These are phyloP conservation scores for Ustilago lituana DNA, from an alignment of 1,284 basidiomycete species.

Conservation along the genomic window DNA sequence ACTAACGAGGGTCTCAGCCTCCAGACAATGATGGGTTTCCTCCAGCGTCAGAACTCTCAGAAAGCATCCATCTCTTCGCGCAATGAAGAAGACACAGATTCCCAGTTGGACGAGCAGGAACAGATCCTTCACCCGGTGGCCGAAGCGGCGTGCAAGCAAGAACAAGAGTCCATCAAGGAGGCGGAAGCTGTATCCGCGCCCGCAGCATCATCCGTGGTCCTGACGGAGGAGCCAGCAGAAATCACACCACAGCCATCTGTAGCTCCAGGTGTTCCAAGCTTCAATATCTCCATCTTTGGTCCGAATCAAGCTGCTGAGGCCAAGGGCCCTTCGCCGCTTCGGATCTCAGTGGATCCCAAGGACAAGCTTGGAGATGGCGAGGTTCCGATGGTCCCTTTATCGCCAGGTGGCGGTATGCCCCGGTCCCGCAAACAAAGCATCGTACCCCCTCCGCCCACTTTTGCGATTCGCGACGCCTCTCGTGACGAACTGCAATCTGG, in stretches of 20 bases:
- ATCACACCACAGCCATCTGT: constrained; percentile 3
- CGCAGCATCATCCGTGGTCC: not conserved
- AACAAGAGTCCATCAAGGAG: not conserved
- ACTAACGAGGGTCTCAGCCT: constrained; percentile 26
- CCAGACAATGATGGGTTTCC: constrained; percentile 43
- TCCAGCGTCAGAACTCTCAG: constrained; percentile 24
- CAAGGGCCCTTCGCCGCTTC: not conserved
- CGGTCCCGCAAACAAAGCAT: constrained; percentile 36
- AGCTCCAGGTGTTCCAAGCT: constrained; percentile 17
- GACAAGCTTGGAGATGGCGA: not conserved
- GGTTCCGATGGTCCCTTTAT: not conserved
- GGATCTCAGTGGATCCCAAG: not conserved
- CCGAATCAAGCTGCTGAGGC: constrained; percentile 10
- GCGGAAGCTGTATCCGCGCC: not conserved
- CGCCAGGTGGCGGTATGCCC: not conserved
- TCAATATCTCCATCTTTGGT: constrained; percentile 29
- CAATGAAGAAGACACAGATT: not conserved
- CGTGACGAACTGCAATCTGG: not conserved
- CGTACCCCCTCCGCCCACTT: constrained; percentile 34
- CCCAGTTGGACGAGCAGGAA: constrained; percentile 3
- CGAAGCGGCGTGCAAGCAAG: not conserved
- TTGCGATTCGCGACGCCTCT: constrained; percentile 30
- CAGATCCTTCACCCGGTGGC: not conserved
- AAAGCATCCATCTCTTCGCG: not conserved
- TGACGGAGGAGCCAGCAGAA: not conserved